Evolutionary conservation across 495 filamentous ascomycete genomes (phyloP).

Genomic region (Hyaloscypha bicolor): DNA sequence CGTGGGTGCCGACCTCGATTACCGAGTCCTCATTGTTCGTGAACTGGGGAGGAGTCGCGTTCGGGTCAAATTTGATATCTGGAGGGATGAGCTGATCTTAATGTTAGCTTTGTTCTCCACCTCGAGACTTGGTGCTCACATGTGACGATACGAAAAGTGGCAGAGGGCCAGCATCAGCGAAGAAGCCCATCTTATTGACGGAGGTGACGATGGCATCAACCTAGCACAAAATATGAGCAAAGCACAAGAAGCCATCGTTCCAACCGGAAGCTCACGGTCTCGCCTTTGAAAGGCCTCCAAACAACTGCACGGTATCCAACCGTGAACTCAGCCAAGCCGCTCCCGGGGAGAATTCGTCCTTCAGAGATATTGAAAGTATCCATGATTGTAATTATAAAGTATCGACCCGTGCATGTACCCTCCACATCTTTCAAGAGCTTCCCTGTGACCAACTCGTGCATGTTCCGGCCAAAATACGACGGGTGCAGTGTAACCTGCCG

Average conservation of each 20-base stretch:
- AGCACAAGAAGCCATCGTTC: background rate
- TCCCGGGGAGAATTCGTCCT: slow-evolving; percentile 86
- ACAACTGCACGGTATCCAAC: slow-evolving; percentile 94
- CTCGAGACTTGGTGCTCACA: slow-evolving; percentile 53
- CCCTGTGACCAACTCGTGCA: slow-evolving; percentile 83
- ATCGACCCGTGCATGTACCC: slow-evolving; percentile 87
- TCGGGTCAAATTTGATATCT: slow-evolving; percentile 91
- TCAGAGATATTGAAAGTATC: slow-evolving; percentile 91
- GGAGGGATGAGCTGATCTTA: slow-evolving; percentile 78
- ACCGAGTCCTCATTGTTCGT: slow-evolving; percentile 87
- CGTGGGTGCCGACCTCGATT: slow-evolving; percentile 89
- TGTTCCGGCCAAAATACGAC: slow-evolving; percentile 91
- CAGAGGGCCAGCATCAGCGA: slow-evolving; percentile 85
- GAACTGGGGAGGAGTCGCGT: slow-evolving; percentile 82
- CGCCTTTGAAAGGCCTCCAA: slow-evolving; percentile 94
- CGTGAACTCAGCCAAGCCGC: slow-evolving; percentile 89
- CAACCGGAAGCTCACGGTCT: slow-evolving; percentile 70
- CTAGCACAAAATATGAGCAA: slow-evolving; percentile 46
- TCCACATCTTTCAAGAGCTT: slow-evolving; percentile 91
- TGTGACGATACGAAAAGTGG: slow-evolving; percentile 85
- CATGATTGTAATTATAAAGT: slow-evolving; percentile 96
- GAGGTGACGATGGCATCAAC: slow-evolving; percentile 89
- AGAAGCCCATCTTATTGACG: slow-evolving; percentile 91
- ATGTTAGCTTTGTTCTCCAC: slow-evolving; percentile 5
- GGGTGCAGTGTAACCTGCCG: slow-evolving; percentile 92